A percentile compares a stretch with the other conserved stretches of the same genome.
Evolutionary conservation across 169 alveolate genomes (phyloP).

Genomic region (Cryptosporidium sp.): DNA sequence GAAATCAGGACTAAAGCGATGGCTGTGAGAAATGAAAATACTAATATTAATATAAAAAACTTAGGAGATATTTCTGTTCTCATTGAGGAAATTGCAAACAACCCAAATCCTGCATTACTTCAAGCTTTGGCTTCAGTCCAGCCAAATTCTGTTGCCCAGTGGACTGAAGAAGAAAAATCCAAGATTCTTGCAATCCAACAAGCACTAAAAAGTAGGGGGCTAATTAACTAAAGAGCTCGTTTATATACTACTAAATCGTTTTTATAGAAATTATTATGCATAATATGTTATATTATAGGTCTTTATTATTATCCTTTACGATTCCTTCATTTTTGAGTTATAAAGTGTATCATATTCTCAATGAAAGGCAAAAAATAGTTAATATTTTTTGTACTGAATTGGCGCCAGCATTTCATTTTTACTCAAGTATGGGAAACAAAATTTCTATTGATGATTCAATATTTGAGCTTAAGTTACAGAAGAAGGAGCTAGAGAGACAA

Average conservation of each 20-base stretch:
- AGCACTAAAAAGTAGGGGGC: conserved; percentile 38
- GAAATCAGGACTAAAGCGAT: conserved; percentile 24
- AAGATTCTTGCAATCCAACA: conserved; percentile 67
- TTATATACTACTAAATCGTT: background rate
- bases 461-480: conserved; percentile 59
- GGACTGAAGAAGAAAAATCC: conserved; percentile 65
- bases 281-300: background rate
- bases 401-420: background rate
- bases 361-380: background rate
- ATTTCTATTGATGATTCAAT: conserved; percentile 69
- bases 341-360: too few relatives aligned
- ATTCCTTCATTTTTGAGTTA: too few relatives aligned
- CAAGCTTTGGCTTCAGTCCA: conserved; percentile 62
- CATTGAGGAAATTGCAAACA: conserved; percentile 48
- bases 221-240: conserved; percentile 12
- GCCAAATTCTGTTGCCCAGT: conserved; percentile 61
- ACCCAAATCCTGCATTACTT: conserved; percentile 69
- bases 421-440: conserved; percentile 38
- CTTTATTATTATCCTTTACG: background rate
- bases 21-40: conserved; percentile 2
- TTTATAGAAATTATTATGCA: background rate
- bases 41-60: conserved; percentile 8
- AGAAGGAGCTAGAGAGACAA: conserved; percentile 56
- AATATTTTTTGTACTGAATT: background rate
- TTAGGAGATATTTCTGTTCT: conserved; percentile 55